Conservation (phyloP, 1,284 basidiomycete genomes). For the Cystobasidium slooffiae region DNA sequence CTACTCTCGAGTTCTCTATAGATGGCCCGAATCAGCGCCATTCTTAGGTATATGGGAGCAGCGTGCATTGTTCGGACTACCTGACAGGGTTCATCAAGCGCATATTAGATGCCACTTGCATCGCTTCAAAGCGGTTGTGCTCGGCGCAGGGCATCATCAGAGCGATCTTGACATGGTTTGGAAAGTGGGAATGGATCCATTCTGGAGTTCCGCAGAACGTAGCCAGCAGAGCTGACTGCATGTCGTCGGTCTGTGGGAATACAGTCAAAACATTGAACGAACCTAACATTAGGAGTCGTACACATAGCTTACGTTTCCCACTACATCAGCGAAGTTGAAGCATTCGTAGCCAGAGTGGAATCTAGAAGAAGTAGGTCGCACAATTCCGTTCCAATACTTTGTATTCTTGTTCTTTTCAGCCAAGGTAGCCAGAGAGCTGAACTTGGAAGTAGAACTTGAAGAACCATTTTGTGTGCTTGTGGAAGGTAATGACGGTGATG, state of each 20-base stretch:
- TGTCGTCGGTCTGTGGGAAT: slow-evolving; percentile 24
- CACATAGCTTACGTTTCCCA: slow-evolving; percentile 24
- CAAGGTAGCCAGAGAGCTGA: slow-evolving; percentile 7
- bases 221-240: slow-evolving; percentile 37
- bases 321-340: slow-evolving; percentile 35
- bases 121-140: slow-evolving; percentile 8
- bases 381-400: slow-evolving; percentile 35
- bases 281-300: not conserved
- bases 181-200: slow-evolving; percentile 42
- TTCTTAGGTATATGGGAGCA: not conserved
- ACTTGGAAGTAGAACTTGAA: not conserved
- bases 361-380: slow-evolving; percentile 29
- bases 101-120: slow-evolving; percentile 38
- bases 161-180: slow-evolving; percentile 28
- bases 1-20: slow-evolving; percentile 29
- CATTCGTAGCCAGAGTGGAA: slow-evolving; percentile 34
- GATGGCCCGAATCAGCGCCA: not conserved
- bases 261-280: not conserved
- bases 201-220: slow-evolving; percentile 39
- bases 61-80: not conserved
- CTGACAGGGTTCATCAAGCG: slow-evolving; percentile 31
- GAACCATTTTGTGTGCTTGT: not conserved
- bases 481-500: not conserved
- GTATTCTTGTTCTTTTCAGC: not conserved
- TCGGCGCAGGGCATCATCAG: slow-evolving; percentile 31